Conservation (phyloP, 768 basidiomycete genomes). For the Termitomyces sp. region DNA sequence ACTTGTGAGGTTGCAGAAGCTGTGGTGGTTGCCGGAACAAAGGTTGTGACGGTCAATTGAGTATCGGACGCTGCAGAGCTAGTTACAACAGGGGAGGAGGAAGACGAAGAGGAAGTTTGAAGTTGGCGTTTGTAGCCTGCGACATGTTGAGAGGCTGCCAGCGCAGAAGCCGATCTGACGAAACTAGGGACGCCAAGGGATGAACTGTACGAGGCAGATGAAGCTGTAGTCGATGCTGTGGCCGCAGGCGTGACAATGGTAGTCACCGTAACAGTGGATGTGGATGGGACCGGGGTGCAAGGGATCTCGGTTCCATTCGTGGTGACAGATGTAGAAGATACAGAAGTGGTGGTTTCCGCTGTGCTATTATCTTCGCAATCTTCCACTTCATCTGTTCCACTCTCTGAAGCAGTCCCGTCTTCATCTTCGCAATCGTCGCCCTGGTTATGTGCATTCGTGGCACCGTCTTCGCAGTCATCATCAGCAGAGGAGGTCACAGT, state of each 20-base stretch:
- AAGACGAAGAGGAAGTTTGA: slow-evolving; percentile 5
- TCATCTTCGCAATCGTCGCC: slow-evolving; percentile 8
- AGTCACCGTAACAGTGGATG: slow-evolving; percentile 7
- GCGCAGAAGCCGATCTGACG: not conserved
- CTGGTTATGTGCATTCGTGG: not conserved
- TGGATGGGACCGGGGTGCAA: slow-evolving; percentile 5
- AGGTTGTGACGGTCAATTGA: not conserved
- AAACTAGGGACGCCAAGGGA: not conserved
- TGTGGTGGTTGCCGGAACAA: not conserved
- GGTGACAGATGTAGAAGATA: slow-evolving; percentile 9
- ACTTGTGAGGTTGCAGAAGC: not conserved
- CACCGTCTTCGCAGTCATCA: slow-evolving; percentile 9
- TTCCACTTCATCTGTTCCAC: not conserved
- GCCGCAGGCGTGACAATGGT: slow-evolving; percentile 6
- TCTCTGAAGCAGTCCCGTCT: not conserved
- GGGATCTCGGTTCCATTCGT: not conserved
- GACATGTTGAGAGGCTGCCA: slow-evolving; percentile 4
- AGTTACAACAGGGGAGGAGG: not conserved
- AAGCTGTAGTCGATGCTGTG: slow-evolving; percentile 13
- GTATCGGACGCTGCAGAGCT: not conserved
- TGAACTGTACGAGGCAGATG: slow-evolving; percentile 1
- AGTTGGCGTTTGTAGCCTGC: slow-evolving; percentile 20
- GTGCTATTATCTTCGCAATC: slow-evolving; percentile 10
- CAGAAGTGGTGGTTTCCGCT: slow-evolving; percentile 9
- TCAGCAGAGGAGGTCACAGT: slow-evolving; percentile 8